Evolutionary conservation across 116 monocot genomes (phyloP).

Genomic region (Cymodocea nodosa): DNA sequence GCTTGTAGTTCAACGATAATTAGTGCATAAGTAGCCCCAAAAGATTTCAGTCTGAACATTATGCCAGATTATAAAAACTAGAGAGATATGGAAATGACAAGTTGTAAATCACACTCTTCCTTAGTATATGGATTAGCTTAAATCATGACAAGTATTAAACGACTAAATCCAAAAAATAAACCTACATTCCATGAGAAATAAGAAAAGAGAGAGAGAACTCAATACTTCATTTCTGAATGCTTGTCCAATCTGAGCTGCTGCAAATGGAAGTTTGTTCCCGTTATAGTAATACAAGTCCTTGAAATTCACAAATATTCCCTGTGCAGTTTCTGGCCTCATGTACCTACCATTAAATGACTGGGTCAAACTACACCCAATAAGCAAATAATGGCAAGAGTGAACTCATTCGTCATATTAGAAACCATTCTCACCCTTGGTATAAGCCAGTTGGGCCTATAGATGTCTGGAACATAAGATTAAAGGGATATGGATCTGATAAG

Average conservation of each 20-base stretch:
- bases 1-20: too few relatives aligned
- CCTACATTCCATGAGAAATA: neutral
- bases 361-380: neutral
- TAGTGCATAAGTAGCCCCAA: too few relatives aligned
- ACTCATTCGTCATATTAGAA: neutral
- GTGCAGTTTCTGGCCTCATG: constrained; percentile 96
- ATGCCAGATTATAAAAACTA: too few relatives aligned
- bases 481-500: constrained; percentile 83
- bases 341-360: constrained; percentile 28
- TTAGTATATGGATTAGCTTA: too few relatives aligned
- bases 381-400: neutral
- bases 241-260: constrained; percentile 90
- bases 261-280: constrained; percentile 42
- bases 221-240: constrained; percentile 93
- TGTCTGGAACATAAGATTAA: constrained; percentile 97
- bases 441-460: constrained; percentile 81
- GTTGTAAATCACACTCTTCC: too few relatives aligned
- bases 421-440: constrained; percentile 44
- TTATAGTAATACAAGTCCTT: constrained; percentile 47
- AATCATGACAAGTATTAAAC: too few relatives aligned
- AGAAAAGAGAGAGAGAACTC: constrained; percentile 5
- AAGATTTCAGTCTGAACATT: too few relatives aligned
- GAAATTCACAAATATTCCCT: constrained; percentile 96
- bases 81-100: too few relatives aligned
- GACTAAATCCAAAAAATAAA: too few relatives aligned